A percentile compares a stretch with the other conserved stretches of the same genome.
These are phyloP conservation scores for Salix exigua DNA, from an alignment of 345 rosid genomes.

Conservation along the genomic window DNA sequence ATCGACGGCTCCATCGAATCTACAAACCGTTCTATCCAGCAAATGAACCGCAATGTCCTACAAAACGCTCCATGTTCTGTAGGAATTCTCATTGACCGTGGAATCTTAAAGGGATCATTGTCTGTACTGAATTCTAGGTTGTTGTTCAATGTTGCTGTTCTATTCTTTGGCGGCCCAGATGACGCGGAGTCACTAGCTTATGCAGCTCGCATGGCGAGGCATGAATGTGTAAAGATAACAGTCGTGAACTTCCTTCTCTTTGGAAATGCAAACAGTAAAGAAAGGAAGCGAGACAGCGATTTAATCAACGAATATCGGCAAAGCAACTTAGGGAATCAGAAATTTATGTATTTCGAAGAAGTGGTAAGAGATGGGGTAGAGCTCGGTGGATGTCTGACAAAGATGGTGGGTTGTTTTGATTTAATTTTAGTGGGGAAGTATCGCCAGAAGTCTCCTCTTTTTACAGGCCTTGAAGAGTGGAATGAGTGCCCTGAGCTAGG, in stretches of 20 bases:
- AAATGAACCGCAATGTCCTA: constrained; percentile 15
- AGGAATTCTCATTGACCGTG: constrained; percentile 22
- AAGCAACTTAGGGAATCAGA: background rate
- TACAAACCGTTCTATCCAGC: background rate
- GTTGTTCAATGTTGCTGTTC: background rate
- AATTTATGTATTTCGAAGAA: constrained; percentile 6
- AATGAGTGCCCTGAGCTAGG: constrained; percentile 27
- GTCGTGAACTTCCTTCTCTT: constrained; percentile 36
- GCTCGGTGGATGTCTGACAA: constrained; percentile 1
- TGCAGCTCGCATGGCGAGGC: background rate
- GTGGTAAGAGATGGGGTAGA: constrained; percentile 18
- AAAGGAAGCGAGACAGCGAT: constrained; percentile 28
- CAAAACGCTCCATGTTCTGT: constrained; percentile 26
- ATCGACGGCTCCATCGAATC: constrained; percentile 12
- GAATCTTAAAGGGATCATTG: background rate
- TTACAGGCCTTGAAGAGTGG: constrained; percentile 22
- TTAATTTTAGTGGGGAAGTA: constrained; percentile 22
- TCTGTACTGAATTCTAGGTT: background rate
- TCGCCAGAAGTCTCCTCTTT: constrained; percentile 2
- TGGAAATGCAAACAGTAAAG: constrained; percentile 31
- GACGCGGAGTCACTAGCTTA: constrained; percentile 30
- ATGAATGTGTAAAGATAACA: constrained; percentile 22
- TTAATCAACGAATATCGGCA: background rate
- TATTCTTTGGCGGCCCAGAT: constrained; percentile 23
- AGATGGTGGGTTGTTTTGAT: background rate